These are phyloP conservation scores for Dorcoceras hygrometricum DNA, from an alignment of 257 asterid genomes.

Conservation along the genomic window DNA sequence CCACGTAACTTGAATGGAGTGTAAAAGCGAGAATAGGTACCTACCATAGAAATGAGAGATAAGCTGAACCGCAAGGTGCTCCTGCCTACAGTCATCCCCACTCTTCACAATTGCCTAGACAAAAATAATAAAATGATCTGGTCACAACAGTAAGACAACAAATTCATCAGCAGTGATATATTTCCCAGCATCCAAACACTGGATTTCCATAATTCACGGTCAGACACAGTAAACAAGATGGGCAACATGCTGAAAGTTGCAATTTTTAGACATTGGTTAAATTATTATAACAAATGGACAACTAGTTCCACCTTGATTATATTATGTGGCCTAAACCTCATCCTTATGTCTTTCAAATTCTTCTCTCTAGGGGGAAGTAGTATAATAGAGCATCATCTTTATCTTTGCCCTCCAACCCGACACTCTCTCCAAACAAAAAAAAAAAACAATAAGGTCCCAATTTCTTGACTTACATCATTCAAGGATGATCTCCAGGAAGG, in stretches of 20 bases:
- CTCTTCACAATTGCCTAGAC: conserved; percentile 39
- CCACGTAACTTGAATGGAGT: conserved; percentile 1
- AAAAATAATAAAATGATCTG: conserved; percentile 10
- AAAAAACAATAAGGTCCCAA: not conserved
- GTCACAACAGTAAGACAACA: not conserved
- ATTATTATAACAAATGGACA: not conserved
- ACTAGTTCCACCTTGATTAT: not conserved
- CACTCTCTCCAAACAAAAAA: not conserved
- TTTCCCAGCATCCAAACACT: conserved; percentile 2
- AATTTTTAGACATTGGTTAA: not conserved
- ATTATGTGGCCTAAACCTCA: not conserved
- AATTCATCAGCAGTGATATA: not conserved
- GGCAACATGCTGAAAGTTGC: not conserved
- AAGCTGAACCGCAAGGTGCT: conserved; percentile 40
- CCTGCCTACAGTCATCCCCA: conserved; percentile 48
- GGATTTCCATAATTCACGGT: not conserved
- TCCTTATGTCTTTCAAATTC: not conserved
- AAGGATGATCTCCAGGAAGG: not conserved
- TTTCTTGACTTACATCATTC: not conserved
- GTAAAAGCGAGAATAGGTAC: conserved; percentile 2
- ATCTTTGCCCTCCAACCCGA: not conserved
- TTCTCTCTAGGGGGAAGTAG: not conserved
- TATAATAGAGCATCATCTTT: no score
- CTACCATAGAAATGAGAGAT: conserved; percentile 40
- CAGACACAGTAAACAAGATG: not conserved